These are phyloP conservation scores for Candida corydali DNA, from an alignment of 805 yeast species.

Conservation along the genomic window DNA sequence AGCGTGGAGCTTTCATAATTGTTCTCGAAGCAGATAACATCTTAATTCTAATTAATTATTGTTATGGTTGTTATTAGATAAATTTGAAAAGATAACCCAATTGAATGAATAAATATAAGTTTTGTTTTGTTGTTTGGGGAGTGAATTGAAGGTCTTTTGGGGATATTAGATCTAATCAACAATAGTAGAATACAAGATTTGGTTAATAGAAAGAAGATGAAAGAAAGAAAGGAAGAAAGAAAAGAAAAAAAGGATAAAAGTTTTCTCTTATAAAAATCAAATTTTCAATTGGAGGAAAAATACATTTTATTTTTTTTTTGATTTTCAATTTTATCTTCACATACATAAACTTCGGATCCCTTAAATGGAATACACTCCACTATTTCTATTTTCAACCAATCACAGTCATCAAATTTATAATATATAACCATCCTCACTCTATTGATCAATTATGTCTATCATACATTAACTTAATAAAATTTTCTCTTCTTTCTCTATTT, in stretches of 20 bases:
- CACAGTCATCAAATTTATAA: not conserved
- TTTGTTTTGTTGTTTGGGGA: too few relatives aligned
- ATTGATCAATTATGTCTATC: not conserved
- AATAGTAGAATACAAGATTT: not conserved
- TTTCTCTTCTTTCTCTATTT: too few relatives aligned
- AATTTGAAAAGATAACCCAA: not conserved
- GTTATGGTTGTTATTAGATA: not conserved
- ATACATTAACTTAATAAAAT: too few relatives aligned
- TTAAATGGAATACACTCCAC: conserved; percentile 5
- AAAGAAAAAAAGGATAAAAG: not conserved
- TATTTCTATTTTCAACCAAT: not conserved
- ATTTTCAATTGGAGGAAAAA: not conserved
- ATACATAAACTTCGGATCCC: conserved; percentile 3
- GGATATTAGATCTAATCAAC: too few relatives aligned
- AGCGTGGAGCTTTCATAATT: conserved; percentile 23
- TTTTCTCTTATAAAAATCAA: not conserved
- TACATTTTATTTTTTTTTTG: conserved; percentile 1
- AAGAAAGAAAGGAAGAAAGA: not conserved
- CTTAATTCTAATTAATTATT: not conserved
- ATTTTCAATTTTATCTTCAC: too few relatives aligned
- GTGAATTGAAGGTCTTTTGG: too few relatives aligned
- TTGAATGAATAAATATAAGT: too few relatives aligned
- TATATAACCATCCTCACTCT: not conserved
- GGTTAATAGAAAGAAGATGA: not conserved
- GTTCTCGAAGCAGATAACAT: conserved; percentile 43